Base-by-base conservation (phyloP, 768 basidiomycete species). In the Suillus occidentalis region DNA sequence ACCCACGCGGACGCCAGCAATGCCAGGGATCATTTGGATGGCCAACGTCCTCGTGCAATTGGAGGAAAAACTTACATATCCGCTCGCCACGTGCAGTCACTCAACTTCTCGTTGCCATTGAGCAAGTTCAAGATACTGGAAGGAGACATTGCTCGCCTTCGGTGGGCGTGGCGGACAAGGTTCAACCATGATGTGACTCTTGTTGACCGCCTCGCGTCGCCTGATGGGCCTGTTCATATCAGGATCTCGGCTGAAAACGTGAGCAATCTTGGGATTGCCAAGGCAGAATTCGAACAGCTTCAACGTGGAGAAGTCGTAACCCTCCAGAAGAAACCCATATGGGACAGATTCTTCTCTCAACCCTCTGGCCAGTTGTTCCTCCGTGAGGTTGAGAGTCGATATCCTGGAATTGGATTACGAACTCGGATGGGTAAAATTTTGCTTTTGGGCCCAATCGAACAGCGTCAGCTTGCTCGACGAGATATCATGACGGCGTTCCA, bases 301-400 rank as follows among this genome's bases (percentile, higher is more conserved):
- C 70, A 89, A 0, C 83, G 81, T 3, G 91, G 91, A 0, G 88
- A 92, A 67, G 76, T 82, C 3, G 72, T 91, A 40, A 79, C 75
- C 31, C 69, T 83, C n/a, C 81, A 85, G 53, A 85, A 82, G 36
- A 82, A 83, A 49, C 75, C 80, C 2, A 76, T 84, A 9, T 94
- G 91, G 91, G 88, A 92, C 65, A 77, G 80, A 4, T 92, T 85
- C 73, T 88, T 94, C 65, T 70, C 71, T 25, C 67, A 78, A 5
- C 64, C 68, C 0, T 74, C 74, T 7, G 89, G 89, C 0, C 47
- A 56, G 0, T 25, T 16, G 0, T 91, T 83, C 71, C 61, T 93
- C 56, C 68, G 76, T 0, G 72, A 78, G 0, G 62, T 92, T 12
- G 79, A 85, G 62, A 65, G 63, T 2, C 64, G 67, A 12, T 70